Evolutionary conservation across 2,329 filamentous ascomycete species (phyloP).

Genomic region (Hypoxylon sp.): DNA sequence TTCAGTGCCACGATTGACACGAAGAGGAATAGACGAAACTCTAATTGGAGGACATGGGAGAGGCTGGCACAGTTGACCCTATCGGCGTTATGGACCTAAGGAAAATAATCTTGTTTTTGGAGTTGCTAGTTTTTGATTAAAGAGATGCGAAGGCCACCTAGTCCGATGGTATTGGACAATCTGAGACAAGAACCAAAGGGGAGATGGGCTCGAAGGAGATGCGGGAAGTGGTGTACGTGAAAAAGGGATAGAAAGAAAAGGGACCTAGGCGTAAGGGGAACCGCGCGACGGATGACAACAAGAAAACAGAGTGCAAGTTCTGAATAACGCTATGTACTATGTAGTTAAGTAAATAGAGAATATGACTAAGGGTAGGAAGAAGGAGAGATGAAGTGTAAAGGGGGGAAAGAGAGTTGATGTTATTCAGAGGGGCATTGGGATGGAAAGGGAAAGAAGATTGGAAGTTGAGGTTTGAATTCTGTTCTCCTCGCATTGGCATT

Average conservation of each 20-base stretch:
- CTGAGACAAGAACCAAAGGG: slow-evolving; percentile 40
- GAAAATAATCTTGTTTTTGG: slow-evolving; percentile 40
- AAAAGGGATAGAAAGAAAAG: slow-evolving; percentile 36
- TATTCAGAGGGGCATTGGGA: slow-evolving; percentile 52
- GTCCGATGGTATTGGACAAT: slow-evolving; percentile 32
- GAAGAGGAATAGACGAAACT: slow-evolving; percentile 43
- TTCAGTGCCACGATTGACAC: slow-evolving; percentile 52
- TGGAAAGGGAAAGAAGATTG: slow-evolving; percentile 49
- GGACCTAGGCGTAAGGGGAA: slow-evolving; percentile 40
- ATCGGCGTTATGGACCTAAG: slow-evolving; percentile 30
- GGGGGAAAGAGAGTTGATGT: slow-evolving; percentile 49
- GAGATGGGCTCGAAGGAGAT: slow-evolving; percentile 34
- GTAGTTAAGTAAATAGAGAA: slow-evolving; percentile 48
- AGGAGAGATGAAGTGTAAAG: slow-evolving; percentile 44
- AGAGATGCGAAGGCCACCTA: slow-evolving; percentile 33
- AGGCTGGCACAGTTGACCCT: slow-evolving; percentile 41
- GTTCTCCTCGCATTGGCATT: slow-evolving; percentile 33
- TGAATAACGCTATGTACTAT: slow-evolving; percentile 50
- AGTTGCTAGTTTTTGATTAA: slow-evolving; percentile 38
- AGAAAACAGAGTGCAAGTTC: slow-evolving; percentile 42
- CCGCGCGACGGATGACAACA: slow-evolving; percentile 44
- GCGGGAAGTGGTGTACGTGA: slow-evolving; percentile 33
- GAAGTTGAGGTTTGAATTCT: slow-evolving; percentile 48
- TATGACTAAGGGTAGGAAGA: slow-evolving; percentile 48
- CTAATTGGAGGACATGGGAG: slow-evolving; percentile 50